Evolutionary conservation across 257 asterid genomes (phyloP).

Genomic region (Coffea eugenioides): DNA sequence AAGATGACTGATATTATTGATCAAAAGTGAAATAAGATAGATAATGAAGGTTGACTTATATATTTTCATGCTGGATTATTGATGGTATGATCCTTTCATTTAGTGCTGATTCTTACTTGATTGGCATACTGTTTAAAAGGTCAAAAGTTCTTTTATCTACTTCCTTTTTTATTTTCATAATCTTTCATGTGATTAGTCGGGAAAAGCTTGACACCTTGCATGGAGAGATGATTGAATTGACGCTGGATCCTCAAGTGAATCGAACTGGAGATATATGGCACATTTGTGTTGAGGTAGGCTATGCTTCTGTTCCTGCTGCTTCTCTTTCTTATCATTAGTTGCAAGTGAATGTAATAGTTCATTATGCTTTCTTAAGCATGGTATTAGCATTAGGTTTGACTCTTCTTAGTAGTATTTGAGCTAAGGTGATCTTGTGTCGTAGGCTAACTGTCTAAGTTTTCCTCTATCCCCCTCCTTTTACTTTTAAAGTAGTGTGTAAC

Average conservation of each 20-base stretch:
- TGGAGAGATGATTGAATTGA: constrained; percentile 61
- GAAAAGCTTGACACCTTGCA: constrained; percentile 30
- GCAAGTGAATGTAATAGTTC: too few relatives aligned
- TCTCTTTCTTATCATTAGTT: background rate
- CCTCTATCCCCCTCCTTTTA: background rate
- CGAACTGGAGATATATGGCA: constrained; percentile 97
- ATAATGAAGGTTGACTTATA: background rate
- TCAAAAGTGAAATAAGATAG: background rate
- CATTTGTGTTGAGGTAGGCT: constrained; percentile 78
- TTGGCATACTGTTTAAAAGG: background rate
- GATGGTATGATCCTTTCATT: background rate
- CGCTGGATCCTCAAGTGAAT: constrained; percentile 74
- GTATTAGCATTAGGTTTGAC: background rate
- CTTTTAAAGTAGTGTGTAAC: background rate
- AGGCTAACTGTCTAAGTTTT: background rate
- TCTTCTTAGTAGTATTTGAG: background rate
- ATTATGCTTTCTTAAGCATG: background rate
- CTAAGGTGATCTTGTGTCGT: background rate
- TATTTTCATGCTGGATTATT: background rate
- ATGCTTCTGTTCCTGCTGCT: background rate
- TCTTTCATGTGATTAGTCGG: constrained; percentile 25
- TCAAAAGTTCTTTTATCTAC: background rate
- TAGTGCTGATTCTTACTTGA: background rate
- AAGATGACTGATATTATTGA: background rate
- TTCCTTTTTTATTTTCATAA: background rate